Base-by-base conservation (phyloP, 345 rosid genomes). In the Stellera chamaejasme region DNA sequence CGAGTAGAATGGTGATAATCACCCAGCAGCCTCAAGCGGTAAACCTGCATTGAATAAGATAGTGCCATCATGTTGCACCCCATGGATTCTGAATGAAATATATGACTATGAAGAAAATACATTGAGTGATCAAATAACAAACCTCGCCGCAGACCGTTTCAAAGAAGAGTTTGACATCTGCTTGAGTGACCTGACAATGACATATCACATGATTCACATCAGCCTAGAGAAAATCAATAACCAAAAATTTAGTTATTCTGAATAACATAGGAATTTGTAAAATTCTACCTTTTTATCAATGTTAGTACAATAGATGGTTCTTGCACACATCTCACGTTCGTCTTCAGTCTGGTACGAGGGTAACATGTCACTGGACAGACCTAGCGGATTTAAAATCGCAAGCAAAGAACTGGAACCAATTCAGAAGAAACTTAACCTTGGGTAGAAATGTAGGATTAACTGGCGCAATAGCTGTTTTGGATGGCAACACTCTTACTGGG, bases 401-500 rank as follows among this genome's bases (percentile, higher is more conserved):
- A 16, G 45, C 42, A 23, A 16, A 54, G 28, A 62, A 52, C 16
- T 13, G 13, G 46, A 55, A 42, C 39, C 60, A 44, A 47, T 12
- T 52, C 6, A n/a, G 13, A 60, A 8, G 45, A 45, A 46, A 27
- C 55, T 81, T 75, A 59, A 90, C 97, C 87, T 94, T 81, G 2
- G 97, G 96, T 80, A 90, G 78, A 76, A 87, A 81, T 7, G 94
- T 87, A 6, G 96, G 97, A 68, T 90, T 90, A 65, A 87, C 97
- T 11, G 96, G 97, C 46, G 97, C 97, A 60, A 90, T 90, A 61
- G 97, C 97, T 14, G 97, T 87, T 75, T 87, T 90, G 2, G 96
- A 90, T 32, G 97, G 97, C 70, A 87, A 76, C 63, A 90, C 97
- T 67, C 74, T 81, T 27, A 90, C 87, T 13, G 91, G 97, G 60